These are phyloP conservation scores for Cladosporium sphaerospermum DNA, from an alignment of 2,329 filamentous ascomycete genomes.

Conservation along the genomic window DNA sequence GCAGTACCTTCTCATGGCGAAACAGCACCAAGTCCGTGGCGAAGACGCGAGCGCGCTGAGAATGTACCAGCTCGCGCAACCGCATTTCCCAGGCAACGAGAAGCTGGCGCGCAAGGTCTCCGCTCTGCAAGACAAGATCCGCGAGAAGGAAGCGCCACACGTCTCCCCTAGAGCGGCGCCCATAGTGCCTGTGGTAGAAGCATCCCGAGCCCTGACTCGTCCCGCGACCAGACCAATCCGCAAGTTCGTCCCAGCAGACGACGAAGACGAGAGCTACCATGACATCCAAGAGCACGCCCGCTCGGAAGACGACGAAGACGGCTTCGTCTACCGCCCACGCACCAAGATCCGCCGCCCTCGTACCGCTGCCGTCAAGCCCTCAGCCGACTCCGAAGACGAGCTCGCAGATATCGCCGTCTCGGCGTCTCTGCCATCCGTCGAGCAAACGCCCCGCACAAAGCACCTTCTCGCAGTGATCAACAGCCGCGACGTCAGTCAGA, in stretches of 20 bases:
- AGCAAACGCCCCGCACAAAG: conserved; percentile 52
- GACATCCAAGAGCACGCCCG: conserved; percentile 36
- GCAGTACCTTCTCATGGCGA: conserved; percentile 80
- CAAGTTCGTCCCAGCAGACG: conserved; percentile 23
- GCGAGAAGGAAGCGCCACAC: conserved; percentile 32
- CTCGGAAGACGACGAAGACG: conserved; percentile 32
- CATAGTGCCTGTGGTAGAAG: background rate
- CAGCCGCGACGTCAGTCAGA: conserved; percentile 60
- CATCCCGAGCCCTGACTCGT: background rate
- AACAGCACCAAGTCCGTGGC: conserved; percentile 79
- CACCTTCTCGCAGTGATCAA: conserved; percentile 66
- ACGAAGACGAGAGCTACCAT: conserved; percentile 51
- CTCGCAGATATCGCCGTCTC: conserved; percentile 14
- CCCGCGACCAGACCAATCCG: conserved; percentile 10
- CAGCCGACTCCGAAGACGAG: conserved; percentile 28
- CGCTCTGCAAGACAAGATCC: conserved; percentile 46
- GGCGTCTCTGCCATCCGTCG: conserved; percentile 9
- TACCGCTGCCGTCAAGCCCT: conserved; percentile 14
- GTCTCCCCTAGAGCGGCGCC: background rate
- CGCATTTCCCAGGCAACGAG: conserved; percentile 78
- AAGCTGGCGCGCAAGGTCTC: conserved; percentile 60
- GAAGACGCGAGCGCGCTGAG: conserved; percentile 71
- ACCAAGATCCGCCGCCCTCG: conserved; percentile 28
- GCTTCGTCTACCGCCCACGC: conserved; percentile 33
- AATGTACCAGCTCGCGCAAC: conserved; percentile 79